phyloP scores from a whole-genome alignment of 2,329 filamentous ascomycete genomes.

The Colletotrichum sp. region DNA sequence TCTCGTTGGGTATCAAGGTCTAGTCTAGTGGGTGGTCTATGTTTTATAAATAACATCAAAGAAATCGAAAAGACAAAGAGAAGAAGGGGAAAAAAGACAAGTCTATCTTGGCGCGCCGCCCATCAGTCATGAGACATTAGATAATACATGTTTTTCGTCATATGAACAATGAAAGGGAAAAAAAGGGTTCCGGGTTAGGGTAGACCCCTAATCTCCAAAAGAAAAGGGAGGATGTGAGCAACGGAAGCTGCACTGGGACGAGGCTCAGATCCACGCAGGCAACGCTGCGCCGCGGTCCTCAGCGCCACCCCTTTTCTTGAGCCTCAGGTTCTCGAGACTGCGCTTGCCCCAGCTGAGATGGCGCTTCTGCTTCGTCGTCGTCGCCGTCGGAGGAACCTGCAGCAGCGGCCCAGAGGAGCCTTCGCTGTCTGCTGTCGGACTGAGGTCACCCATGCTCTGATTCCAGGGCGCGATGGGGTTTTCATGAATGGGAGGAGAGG shows the following conservation, averaged over 20 bases:
- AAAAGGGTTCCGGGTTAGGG: background rate
- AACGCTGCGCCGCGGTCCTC: background rate
- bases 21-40: background rate
- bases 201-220: background rate
- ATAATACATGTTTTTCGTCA: background rate
- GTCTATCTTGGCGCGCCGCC: background rate
- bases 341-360: conserved; percentile 16
- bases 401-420: background rate
- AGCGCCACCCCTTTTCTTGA: conserved; percentile 22
- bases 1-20: conserved; percentile 7
- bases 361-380: conserved; percentile 17
- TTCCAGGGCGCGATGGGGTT: background rate
- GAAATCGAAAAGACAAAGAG: background rate
- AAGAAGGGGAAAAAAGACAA: background rate
- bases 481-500: background rate
- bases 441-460: background rate
- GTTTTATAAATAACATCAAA: background rate
- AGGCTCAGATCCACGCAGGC: background rate
- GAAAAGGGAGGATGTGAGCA: background rate
- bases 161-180: background rate
- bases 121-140: background rate
- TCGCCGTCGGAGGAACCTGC: background rate
- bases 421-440: background rate
- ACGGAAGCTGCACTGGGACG: background rate
- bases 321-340: conserved; percentile 25